phyloP scores from a whole-genome alignment of 2,329 filamentous ascomycete species.

The Penicillium sp. region DNA sequence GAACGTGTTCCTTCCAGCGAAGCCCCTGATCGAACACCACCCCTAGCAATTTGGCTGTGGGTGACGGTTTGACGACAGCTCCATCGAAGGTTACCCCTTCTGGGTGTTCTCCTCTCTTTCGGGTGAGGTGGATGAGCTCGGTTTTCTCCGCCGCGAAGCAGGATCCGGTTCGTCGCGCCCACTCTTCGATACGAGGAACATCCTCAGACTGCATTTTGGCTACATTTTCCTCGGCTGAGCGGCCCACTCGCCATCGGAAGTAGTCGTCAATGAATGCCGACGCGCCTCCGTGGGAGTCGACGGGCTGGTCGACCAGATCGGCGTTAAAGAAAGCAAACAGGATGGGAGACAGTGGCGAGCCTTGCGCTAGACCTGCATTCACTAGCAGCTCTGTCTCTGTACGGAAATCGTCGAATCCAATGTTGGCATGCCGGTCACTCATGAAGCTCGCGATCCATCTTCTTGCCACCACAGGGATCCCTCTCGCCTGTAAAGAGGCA shows the following conservation, averaged over 20 bases:
- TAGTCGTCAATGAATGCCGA: conserved; percentile 34
- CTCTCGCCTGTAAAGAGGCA: conserved; percentile 1
- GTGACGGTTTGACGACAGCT: not conserved
- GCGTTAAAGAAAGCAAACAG: conserved; percentile 8
- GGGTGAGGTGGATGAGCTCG: conserved; percentile 2
- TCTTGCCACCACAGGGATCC: conserved; percentile 3
- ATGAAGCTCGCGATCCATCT: not conserved
- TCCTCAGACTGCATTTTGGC: conserved; percentile 24
- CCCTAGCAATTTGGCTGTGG: conserved; percentile 24
- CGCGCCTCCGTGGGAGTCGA: conserved; percentile 22
- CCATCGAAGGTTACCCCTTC: not conserved
- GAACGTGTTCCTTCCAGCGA: conserved; percentile 21
- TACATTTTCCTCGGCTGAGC: conserved; percentile 13
- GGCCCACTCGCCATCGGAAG: conserved; percentile 20
- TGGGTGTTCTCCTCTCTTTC: not conserved
- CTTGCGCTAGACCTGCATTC: not conserved
- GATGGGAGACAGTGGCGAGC: not conserved
- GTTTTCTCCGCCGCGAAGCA: conserved; percentile 19
- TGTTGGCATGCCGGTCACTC: not conserved
- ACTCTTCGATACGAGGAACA: conserved; percentile 27
- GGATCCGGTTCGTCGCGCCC: conserved; percentile 26
- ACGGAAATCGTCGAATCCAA: not conserved
- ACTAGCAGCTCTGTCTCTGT: not conserved
- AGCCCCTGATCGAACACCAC: conserved; percentile 27
- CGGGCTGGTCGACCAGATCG: conserved; percentile 33